phyloP scores from a whole-genome alignment of 805 yeast species.

The Ogataea philodendri region DNA sequence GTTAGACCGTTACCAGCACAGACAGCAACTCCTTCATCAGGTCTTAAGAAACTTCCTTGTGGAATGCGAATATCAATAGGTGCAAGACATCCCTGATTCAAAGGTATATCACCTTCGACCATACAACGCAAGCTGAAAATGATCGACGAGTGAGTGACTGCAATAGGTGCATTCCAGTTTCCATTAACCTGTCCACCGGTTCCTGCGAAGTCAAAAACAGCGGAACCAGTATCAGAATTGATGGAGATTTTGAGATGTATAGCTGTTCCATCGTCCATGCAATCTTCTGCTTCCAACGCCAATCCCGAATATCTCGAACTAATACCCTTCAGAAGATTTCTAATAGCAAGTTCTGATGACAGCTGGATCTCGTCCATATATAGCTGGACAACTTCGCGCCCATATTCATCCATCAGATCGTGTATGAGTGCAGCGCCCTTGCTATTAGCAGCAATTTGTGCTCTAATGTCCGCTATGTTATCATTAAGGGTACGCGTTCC shows the following conservation, averaged over 20 bases:
- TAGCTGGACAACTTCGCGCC: conserved; percentile 57
- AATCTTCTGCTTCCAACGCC: conserved; percentile 53
- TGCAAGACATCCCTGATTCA: conserved; percentile 85
- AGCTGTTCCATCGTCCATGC: conserved; percentile 77
- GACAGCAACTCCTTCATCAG: conserved; percentile 48
- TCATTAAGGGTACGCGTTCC: conserved; percentile 57
- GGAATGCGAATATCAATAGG: conserved; percentile 20
- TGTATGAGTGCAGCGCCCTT: conserved; percentile 48
- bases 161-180: conserved; percentile 87
- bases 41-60: conserved; percentile 30
- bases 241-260: conserved; percentile 54
- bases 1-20: conserved; percentile 51
- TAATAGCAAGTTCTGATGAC: conserved; percentile 70
- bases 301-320: conserved; percentile 38
- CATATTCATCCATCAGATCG: conserved; percentile 43
- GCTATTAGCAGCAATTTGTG: conserved; percentile 50
- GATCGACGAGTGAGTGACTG: conserved; percentile 85
- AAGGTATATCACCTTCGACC: conserved; percentile 81
- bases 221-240: conserved; percentile 45
- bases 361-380: conserved; percentile 81
- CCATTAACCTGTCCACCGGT: conserved; percentile 83
- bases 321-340: conserved; percentile 45
- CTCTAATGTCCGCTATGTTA: conserved; percentile 49
- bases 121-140: conserved; percentile 80
- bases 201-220: conserved; percentile 79